phyloP scores from a whole-genome alignment of 2,329 filamentous ascomycete species.

The Ophiocordyceps camponoti-rufipedis region DNA sequence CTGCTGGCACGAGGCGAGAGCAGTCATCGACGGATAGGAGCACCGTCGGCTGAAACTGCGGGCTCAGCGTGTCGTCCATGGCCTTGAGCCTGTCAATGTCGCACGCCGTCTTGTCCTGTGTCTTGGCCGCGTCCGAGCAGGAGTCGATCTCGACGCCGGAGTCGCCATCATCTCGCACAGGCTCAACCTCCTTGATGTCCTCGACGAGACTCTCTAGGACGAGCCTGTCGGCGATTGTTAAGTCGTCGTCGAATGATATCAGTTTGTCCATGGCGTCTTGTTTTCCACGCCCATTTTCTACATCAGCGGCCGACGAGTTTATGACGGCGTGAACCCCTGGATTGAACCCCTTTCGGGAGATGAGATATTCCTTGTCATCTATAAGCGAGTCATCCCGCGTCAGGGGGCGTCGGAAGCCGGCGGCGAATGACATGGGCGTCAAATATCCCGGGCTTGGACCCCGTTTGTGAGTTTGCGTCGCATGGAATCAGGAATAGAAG shows the following conservation, averaged over 20 bases:
- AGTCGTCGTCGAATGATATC: slow-evolving; percentile 18
- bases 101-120: background rate
- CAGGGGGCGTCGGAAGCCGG: background rate
- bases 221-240: slow-evolving; percentile 22
- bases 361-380: background rate
- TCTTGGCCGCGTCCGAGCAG: background rate
- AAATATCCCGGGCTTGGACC: background rate
- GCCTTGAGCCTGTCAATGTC: slow-evolving; percentile 18
- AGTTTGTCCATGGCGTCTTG: slow-evolving; percentile 6
- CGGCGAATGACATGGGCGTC: background rate
- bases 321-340: background rate
- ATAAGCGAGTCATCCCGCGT: background rate
- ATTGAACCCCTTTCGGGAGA: background rate
- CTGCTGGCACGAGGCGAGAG: slow-evolving; percentile 15
- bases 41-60: slow-evolving; percentile 26
- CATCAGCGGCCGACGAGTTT: background rate
- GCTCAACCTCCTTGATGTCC: slow-evolving; percentile 12
- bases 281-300: background rate
- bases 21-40: slow-evolving; percentile 22
- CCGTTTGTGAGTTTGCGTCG: background rate
- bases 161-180: background rate
- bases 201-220: slow-evolving; percentile 20
- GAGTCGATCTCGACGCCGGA: slow-evolving; percentile 1
- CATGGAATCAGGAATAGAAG: too few relatives aligned
- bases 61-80: slow-evolving; percentile 20